Evolutionary conservation across 768 basidiomycete genomes (phyloP).

Genomic region (Phlebiopsis flavidoalba): DNA sequence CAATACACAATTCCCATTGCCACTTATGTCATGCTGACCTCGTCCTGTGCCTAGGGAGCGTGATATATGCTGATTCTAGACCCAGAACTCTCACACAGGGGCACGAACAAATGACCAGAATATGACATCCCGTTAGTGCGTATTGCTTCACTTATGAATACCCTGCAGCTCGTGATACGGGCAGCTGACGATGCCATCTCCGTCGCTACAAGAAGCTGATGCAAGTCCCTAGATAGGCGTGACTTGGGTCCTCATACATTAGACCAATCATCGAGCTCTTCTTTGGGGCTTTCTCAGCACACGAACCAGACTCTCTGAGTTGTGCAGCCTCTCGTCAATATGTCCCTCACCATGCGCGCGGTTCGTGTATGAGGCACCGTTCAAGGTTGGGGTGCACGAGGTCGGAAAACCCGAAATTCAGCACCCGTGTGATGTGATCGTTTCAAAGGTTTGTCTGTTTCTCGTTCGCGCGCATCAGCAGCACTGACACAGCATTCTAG

Average conservation of each 20-base stretch:
- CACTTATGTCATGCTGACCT: background rate
- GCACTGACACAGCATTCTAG: conserved; percentile 20
- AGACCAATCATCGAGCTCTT: background rate
- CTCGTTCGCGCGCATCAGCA: background rate
- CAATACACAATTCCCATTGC: background rate
- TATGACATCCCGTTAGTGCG: background rate
- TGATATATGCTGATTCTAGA: background rate
- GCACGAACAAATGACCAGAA: background rate
- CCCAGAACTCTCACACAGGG: conserved; percentile 5
- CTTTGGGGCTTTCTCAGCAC: background rate
- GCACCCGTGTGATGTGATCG: conserved; percentile 51
- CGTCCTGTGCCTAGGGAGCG: background rate
- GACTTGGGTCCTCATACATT: too few relatives aligned
- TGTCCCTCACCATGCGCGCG: conserved; percentile 36
- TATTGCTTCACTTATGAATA: background rate
- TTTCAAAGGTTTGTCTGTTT: conserved; percentile 33
- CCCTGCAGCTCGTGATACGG: conserved; percentile 4
- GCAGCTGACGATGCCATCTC: conserved; percentile 7
- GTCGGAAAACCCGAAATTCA: conserved; percentile 43
- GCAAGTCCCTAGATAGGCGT: background rate
- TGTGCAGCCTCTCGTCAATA: background rate
- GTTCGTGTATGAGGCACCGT: conserved; percentile 51
- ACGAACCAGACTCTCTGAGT: background rate
- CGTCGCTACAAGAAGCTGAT: background rate
- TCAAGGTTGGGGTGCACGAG: conserved; percentile 39